These are phyloP conservation scores for Backusella psychrophila DNA, from an alignment of 192 early-diverging fungal genomes.

Conservation along the genomic window DNA sequence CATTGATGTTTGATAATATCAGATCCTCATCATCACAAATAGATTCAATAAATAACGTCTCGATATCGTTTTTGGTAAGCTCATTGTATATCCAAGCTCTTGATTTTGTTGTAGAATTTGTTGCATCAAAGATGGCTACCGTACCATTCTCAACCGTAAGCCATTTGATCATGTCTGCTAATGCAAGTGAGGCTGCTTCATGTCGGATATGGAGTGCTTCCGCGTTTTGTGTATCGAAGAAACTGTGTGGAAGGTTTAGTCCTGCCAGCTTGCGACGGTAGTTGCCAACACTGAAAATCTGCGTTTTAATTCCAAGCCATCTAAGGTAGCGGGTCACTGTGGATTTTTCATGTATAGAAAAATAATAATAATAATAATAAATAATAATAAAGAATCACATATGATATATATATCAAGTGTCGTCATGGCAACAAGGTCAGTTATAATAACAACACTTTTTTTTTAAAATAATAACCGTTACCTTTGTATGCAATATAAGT, in stretches of 20 bases:
- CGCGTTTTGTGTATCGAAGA: slow-evolving; percentile 87
- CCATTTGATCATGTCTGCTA: slow-evolving; percentile 92
- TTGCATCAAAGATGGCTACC: slow-evolving; percentile 96
- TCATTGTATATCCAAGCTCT: slow-evolving; percentile 68
- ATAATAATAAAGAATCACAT: background rate
- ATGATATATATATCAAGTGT: background rate
- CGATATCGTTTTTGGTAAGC: slow-evolving; percentile 70
- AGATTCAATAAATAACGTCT: slow-evolving; percentile 94
- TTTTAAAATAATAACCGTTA: slow-evolving; percentile 28
- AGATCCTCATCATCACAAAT: slow-evolving; percentile 87
- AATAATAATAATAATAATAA: background rate
- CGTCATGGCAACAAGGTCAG: background rate
- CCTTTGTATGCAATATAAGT: slow-evolving; percentile 94
- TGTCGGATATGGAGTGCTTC: slow-evolving; percentile 69
- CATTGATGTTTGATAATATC: slow-evolving; percentile 85
- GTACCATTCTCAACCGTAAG: slow-evolving; percentile 75
- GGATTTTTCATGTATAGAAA: background rate
- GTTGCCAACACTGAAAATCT: slow-evolving; percentile 97
- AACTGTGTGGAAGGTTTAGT: slow-evolving; percentile 71
- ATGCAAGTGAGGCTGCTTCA: slow-evolving; percentile 80
- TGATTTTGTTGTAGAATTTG: slow-evolving; percentile 85
- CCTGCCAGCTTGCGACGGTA: slow-evolving; percentile 89
- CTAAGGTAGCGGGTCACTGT: slow-evolving; percentile 86
- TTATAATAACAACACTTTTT: background rate
- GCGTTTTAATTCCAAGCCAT: slow-evolving; percentile 92